These are phyloP conservation scores for Dothistroma pini DNA, from an alignment of 2,329 filamentous ascomycete genomes.

Conservation along the genomic window DNA sequence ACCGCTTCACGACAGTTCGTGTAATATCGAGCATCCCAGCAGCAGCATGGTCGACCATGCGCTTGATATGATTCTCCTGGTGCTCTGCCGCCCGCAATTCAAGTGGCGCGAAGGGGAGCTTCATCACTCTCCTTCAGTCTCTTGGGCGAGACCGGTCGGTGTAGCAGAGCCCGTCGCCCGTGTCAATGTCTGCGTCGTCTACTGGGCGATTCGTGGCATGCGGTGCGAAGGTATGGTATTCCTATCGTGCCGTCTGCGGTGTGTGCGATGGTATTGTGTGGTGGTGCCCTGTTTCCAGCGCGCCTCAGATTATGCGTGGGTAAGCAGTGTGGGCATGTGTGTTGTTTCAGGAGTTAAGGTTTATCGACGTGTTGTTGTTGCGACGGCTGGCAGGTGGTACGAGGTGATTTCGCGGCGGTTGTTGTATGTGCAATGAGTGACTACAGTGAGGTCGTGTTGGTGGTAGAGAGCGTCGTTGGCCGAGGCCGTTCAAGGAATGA, in stretches of 20 bases:
- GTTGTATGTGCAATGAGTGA: slow-evolving; percentile 27
- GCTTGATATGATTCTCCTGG: slow-evolving; percentile 12
- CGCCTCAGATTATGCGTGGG: slow-evolving; percentile 11
- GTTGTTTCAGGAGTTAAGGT: slow-evolving; percentile 12
- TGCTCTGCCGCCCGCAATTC: slow-evolving; percentile 8
- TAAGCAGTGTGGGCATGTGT: not conserved
- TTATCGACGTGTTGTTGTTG: slow-evolving; percentile 1
- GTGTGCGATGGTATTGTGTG: slow-evolving; percentile 5
- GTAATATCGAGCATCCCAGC: slow-evolving; percentile 22
- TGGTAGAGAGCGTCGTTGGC: slow-evolving; percentile 2
- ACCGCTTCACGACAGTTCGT: slow-evolving; percentile 23
- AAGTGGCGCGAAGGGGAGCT: slow-evolving; percentile 1
- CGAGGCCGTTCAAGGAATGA: slow-evolving; percentile 4
- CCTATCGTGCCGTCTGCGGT: slow-evolving; percentile 4
- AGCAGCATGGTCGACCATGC: slow-evolving; percentile 21
- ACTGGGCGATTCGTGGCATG: not conserved
- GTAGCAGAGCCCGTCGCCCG: slow-evolving; percentile 2
- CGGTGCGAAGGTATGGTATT: not conserved
- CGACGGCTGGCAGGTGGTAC: slow-evolving; percentile 7
- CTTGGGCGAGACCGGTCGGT: not conserved
- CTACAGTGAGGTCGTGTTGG: slow-evolving; percentile 14
- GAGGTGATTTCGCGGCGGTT: not conserved
- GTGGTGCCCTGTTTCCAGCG: slow-evolving; percentile 5
- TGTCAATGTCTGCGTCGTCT: not conserved
- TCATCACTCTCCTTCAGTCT: slow-evolving; percentile 6